Percentiles rank a stretch among this genome's conserved stretches.
phyloP scores from a whole-genome alignment of 371 early-diverging fungal species.

The Mortierella sp. region DNA sequence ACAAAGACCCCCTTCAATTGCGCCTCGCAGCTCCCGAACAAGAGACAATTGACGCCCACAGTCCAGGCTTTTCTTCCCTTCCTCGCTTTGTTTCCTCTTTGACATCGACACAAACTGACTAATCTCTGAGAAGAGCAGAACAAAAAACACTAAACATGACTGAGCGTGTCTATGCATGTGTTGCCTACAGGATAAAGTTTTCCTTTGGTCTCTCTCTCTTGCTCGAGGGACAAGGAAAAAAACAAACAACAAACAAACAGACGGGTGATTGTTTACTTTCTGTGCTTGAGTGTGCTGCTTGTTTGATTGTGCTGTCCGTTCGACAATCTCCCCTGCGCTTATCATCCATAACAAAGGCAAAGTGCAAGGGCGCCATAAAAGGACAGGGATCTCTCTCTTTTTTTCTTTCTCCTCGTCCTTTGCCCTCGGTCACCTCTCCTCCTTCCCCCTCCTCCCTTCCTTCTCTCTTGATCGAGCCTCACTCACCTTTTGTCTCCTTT shows the following conservation, averaged over 20 bases:
- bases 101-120: background rate
- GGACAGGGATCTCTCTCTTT: background rate
- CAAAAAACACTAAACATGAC: background rate
- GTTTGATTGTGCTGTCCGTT: background rate
- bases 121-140: background rate
- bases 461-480: background rate
- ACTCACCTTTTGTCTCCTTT: background rate
- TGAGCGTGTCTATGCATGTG: background rate
- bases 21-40: background rate
- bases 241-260: background rate
- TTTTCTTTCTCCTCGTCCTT: background rate
- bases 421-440: background rate
- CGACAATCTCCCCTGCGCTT: background rate
- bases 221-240: background rate
- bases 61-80: background rate
- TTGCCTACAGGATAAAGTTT: background rate
- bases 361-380: background rate
- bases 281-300: background rate
- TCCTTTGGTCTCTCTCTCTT: background rate
- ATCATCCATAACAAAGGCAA: background rate
- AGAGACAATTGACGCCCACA: background rate
- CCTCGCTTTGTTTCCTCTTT: background rate
- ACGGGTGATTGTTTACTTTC: conserved; percentile 10
- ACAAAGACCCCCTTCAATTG: background rate
- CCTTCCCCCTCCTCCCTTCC: background rate